These are phyloP conservation scores for Cryptomeria japonica DNA, from an alignment of 75 land plant genomes.

Conservation along the genomic window DNA sequence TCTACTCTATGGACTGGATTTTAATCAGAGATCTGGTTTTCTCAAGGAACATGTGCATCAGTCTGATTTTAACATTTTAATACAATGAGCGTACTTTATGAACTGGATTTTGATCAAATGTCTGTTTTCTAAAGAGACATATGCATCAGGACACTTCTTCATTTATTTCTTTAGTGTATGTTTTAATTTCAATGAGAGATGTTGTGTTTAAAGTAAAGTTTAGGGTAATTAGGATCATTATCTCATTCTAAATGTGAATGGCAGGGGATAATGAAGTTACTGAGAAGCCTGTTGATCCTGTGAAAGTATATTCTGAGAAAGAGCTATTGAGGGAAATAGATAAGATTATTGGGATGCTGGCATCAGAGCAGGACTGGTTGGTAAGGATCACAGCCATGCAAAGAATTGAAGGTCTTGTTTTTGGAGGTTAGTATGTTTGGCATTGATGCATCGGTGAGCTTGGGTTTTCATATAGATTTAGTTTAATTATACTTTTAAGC, in stretches of 20 bases:
- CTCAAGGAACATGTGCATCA: not conserved
- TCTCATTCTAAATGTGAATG: not conserved
- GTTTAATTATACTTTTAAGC: not conserved
- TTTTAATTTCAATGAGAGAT: not conserved
- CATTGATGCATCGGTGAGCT: not conserved
- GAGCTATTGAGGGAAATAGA: constrained; percentile 92
- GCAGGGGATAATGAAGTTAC: constrained; percentile 74
- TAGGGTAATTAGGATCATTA: not conserved
- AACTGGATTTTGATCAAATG: not conserved
- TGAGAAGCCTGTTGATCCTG: constrained; percentile 89
- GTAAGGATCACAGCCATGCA: constrained; percentile 97
- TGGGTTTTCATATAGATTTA: not conserved
- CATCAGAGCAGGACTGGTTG: constrained; percentile 97
- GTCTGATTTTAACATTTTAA: not conserved
- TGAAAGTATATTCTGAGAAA: constrained; percentile 95
- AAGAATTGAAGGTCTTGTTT: constrained; percentile 89
- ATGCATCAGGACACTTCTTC: not conserved
- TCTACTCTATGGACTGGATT: not conserved
- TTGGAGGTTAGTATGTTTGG: constrained; percentile 72
- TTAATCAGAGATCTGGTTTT: not conserved
- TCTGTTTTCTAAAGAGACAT: not conserved
- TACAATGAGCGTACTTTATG: not conserved
- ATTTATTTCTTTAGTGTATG: not conserved
- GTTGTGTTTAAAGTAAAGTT: not conserved
- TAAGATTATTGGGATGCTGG: constrained; percentile 76